These are phyloP conservation scores for Entomortierella chlamydospora DNA, from an alignment of 192 early-diverging fungal species.

Conservation along the genomic window DNA sequence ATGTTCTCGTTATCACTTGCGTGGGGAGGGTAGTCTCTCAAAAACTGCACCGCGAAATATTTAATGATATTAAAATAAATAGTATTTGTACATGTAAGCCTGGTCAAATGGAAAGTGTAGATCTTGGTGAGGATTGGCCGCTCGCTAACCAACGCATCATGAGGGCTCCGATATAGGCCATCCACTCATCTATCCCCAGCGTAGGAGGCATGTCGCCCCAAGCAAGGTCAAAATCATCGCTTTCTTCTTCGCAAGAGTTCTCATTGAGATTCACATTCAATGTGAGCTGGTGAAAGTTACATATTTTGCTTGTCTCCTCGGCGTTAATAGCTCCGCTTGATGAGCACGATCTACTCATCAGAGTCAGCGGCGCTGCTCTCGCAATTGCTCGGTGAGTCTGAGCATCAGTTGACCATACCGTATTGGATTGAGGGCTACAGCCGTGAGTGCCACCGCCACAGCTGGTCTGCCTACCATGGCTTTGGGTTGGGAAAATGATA, in stretches of 20 bases:
- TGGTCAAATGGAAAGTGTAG: not conserved
- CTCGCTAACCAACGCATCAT: conserved; percentile 54
- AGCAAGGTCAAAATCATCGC: conserved; percentile 28
- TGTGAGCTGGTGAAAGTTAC: conserved; percentile 1
- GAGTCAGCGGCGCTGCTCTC: conserved; percentile 1
- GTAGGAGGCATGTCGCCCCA: conserved; percentile 55
- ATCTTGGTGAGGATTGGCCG: conserved; percentile 35
- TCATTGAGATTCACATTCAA: not conserved
- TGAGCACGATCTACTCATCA: not conserved
- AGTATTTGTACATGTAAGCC: too few relatives aligned
- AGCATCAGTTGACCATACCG: conserved; percentile 32
- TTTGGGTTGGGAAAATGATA: conserved; percentile 26
- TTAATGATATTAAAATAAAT: too few relatives aligned
- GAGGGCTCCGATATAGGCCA: conserved; percentile 40
- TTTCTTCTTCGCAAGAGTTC: conserved; percentile 1
- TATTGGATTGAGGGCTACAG: not conserved
- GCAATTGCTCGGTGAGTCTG: conserved; percentile 22
- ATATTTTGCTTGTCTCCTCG: not conserved
- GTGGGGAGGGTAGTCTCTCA: too few relatives aligned
- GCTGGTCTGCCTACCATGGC: conserved; percentile 18
- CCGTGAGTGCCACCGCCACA: not conserved
- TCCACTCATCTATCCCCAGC: conserved; percentile 48
- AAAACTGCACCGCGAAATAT: too few relatives aligned
- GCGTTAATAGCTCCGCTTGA: not conserved
- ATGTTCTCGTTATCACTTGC: too few relatives aligned